Percentiles rank a stretch among this genome's conserved stretches.
Evolutionary conservation across 306 rosid species (phyloP).

Genomic region (Hippophae gyantsensis): DNA sequence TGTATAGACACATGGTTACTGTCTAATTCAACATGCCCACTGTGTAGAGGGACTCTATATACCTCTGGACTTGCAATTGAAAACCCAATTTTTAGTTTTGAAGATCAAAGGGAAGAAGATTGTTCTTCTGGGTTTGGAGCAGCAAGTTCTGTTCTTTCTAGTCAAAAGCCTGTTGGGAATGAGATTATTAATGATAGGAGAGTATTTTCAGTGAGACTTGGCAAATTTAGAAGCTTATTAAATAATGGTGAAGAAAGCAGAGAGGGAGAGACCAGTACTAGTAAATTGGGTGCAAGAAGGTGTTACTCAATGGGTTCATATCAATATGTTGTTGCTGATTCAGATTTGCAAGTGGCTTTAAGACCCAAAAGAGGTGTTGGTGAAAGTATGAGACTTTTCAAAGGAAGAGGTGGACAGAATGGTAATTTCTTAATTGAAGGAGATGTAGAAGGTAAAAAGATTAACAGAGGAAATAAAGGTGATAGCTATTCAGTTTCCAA

Average conservation of each 20-base stretch:
- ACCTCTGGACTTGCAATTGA: constrained; percentile 49
- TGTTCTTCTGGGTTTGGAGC: constrained; percentile 31
- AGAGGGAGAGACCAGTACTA: constrained; percentile 58
- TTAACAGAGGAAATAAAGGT: constrained; percentile 62
- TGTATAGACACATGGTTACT: constrained; percentile 89
- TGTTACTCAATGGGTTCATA: constrained; percentile 93
- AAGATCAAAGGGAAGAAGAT: constrained; percentile 44
- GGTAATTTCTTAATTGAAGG: constrained; percentile 43
- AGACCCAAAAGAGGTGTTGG: constrained; percentile 29
- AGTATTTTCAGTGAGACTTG: constrained; percentile 76
- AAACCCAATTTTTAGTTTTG: constrained; percentile 46
- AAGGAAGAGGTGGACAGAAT: constrained; percentile 37
- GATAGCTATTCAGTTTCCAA: constrained; percentile 90
- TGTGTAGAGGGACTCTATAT: constrained; percentile 73
- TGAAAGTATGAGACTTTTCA: constrained; percentile 49
- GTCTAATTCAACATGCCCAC: constrained; percentile 89
- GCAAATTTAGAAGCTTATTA: constrained; percentile 62
- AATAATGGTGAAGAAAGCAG: constrained; percentile 29
- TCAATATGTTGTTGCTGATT: constrained; percentile 78
- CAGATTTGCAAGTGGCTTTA: constrained; percentile 67
- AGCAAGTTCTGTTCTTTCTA: constrained; percentile 28
- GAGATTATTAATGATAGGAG: constrained; percentile 52
- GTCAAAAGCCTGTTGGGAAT: constrained; percentile 40
- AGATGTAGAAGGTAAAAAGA: constrained; percentile 55
- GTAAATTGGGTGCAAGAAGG: constrained; percentile 66